Evolutionary conservation across 495 filamentous ascomycete genomes (phyloP).

Genomic region (Bacidia rubella): DNA sequence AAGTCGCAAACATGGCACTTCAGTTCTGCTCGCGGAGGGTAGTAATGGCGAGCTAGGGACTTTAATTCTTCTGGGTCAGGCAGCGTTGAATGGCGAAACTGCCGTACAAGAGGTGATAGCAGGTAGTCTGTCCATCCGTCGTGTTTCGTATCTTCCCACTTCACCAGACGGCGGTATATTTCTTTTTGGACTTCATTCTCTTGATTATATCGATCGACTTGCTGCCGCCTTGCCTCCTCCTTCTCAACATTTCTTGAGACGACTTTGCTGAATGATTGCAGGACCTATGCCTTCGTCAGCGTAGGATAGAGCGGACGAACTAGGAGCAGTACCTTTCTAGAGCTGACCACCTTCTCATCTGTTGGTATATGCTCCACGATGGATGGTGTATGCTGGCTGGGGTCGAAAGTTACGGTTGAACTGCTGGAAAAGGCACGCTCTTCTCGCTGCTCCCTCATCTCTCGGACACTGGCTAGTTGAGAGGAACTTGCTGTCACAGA

Average conservation of each 20-base stretch:
- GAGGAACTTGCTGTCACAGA: slow-evolving; percentile 14
- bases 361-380: background rate
- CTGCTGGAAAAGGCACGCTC: background rate
- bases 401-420: background rate
- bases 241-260: slow-evolving; percentile 15
- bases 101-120: background rate
- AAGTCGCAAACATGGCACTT: slow-evolving; percentile 23
- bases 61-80: slow-evolving; percentile 16
- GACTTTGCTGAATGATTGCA: slow-evolving; percentile 13
- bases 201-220: slow-evolving; percentile 11
- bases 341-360: slow-evolving; percentile 19
- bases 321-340: slow-evolving; percentile 12
- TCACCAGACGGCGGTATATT: slow-evolving; percentile 13
- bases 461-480: slow-evolving; percentile 13
- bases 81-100: slow-evolving; percentile 1
- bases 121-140: slow-evolving; percentile 6
- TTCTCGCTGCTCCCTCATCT: slow-evolving; percentile 11
- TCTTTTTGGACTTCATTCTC: slow-evolving; percentile 14
- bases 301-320: background rate
- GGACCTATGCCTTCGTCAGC: slow-evolving; percentile 6
- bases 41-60: slow-evolving; percentile 17
- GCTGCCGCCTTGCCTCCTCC: slow-evolving; percentile 12
- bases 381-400: slow-evolving; percentile 5
- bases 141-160: slow-evolving; percentile 13
- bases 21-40: slow-evolving; percentile 19